phyloP scores from a whole-genome alignment of 2,329 filamentous ascomycete genomes.

The Anthostomella pinea region DNA sequence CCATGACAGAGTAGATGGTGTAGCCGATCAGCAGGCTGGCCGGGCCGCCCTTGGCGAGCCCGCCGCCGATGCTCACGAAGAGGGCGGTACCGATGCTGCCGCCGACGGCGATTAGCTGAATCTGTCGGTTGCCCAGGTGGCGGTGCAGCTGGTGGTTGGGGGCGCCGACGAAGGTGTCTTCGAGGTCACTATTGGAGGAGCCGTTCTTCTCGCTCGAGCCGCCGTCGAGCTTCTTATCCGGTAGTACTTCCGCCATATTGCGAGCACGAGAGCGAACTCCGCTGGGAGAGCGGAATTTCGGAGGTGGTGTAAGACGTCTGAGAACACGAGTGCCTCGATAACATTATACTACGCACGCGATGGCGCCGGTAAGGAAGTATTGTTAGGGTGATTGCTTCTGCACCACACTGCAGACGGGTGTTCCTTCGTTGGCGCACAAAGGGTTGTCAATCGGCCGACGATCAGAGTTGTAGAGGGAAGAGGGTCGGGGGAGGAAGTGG shows the following conservation, averaged over 20 bases:
- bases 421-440: too few relatives aligned
- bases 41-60: slow-evolving; percentile 48
- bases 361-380: too few relatives aligned
- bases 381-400: too few relatives aligned
- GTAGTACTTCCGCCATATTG: slow-evolving; percentile 26
- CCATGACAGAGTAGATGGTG: slow-evolving; percentile 48
- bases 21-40: slow-evolving; percentile 58
- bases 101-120: slow-evolving; percentile 58
- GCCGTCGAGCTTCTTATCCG: slow-evolving; percentile 10
- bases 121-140: slow-evolving; percentile 45
- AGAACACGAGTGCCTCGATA: slow-evolving; percentile 17
- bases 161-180: slow-evolving; percentile 17
- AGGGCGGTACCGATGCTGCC: slow-evolving; percentile 57
- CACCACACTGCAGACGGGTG: too few relatives aligned
- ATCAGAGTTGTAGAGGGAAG: too few relatives aligned
- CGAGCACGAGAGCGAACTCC: slow-evolving; percentile 27
- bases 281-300: slow-evolving; percentile 28
- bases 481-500: too few relatives aligned
- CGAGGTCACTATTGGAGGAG: slow-evolving; percentile 15
- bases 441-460: too few relatives aligned
- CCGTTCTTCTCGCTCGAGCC: slow-evolving; percentile 19
- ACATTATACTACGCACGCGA: slow-evolving; percentile 28
- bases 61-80: slow-evolving; percentile 61
- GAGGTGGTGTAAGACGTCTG: slow-evolving; percentile 22
- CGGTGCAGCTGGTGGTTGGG: slow-evolving; percentile 35